Base-by-base conservation (phyloP, 2,329 filamentous ascomycete species). In the Xenosphaeropsis pyriputrescens region DNA sequence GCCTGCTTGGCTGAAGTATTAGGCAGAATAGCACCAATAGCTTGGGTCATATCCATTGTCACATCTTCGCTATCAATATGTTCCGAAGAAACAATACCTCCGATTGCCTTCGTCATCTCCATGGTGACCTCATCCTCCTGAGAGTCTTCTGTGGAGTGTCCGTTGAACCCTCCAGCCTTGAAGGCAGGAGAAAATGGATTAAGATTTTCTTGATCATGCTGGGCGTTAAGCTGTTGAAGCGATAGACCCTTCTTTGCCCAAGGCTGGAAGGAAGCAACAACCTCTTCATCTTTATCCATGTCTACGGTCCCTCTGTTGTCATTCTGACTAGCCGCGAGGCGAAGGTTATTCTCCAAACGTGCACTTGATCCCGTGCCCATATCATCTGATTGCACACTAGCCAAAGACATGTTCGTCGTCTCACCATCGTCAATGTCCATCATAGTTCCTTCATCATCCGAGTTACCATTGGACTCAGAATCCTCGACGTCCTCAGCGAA, bases 371-470 rank as follows among this genome's bases (percentile, higher is more conserved):
- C 73, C 14, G 72, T 78, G 18, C 65, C 66, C 18, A 61, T 64
- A 34, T 64, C 68, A 43, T 64, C 63, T 16, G 72, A 74, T 18
- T 70, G 69, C 2, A 67, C 64, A 8, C 80, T 82, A 33, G 67
- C 71, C 33, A 74, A 61, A 13, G 80, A 82, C 18, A 73, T 77
- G 22, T 74, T 73, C 2, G 80, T 85, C 44, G 79, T 71, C 47
- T 88, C 82, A 40, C 56, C 62, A 29, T 52, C 56, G 43, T 89
- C 84, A 33, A 93, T 64, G 29, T 79, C 89, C 76, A 88, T 85
- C 57, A 84, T 79, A 1, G 83, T 88, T 19, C 76, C 80, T 45
- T 84, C 80, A 36, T 84, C 79, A 43, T 81, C 70, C 45, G 50
- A 57, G 32, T 58, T 56, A 18, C 59, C 60, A 14, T 78, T 72